phyloP scores from a whole-genome alignment of 371 early-diverging fungal species.

The Mortierella sp. region DNA sequence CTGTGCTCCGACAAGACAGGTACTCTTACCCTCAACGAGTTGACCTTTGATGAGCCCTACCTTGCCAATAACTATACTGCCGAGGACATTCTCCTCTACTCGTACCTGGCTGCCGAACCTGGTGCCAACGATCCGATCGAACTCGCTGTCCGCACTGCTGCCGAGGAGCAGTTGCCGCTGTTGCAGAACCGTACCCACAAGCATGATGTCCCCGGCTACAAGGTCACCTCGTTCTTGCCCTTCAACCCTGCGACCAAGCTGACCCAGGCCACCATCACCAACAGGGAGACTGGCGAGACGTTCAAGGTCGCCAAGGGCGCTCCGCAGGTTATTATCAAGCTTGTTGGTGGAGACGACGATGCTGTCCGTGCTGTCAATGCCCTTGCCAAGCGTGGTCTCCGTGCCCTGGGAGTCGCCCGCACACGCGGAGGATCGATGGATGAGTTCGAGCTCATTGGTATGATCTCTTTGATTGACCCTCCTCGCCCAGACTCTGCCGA shows the following conservation, averaged over 20 bases:
- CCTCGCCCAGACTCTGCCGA: slow-evolving; percentile 78
- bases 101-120: slow-evolving; percentile 92
- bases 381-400: slow-evolving; percentile 88
- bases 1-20: slow-evolving; percentile 98
- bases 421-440: slow-evolving; percentile 76
- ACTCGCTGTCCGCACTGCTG: slow-evolving; percentile 88
- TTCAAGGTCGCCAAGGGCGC: slow-evolving; percentile 95
- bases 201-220: slow-evolving; percentile 86
- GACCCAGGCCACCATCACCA: slow-evolving; percentile 88
- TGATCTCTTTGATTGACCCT: slow-evolving; percentile 90
- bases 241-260: slow-evolving; percentile 93
- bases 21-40: slow-evolving; percentile 93
- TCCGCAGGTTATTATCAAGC: slow-evolving; percentile 90
- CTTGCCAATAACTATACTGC: slow-evolving; percentile 77
- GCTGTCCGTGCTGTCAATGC: slow-evolving; percentile 84
- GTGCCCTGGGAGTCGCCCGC: slow-evolving; percentile 90
- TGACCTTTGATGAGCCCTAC: slow-evolving; percentile 93
- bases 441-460: slow-evolving; percentile 74
- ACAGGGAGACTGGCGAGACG: slow-evolving; percentile 70
- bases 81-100: slow-evolving; percentile 84
- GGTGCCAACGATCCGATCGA: slow-evolving; percentile 95
- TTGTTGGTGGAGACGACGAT: slow-evolving; percentile 83
- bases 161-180: slow-evolving; percentile 76
- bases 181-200: slow-evolving; percentile 66
- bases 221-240: slow-evolving; percentile 85